Evolutionary conservation across 2,329 filamentous ascomycete genomes (phyloP), one percentile per base, ranked within the genome.

Genomic region (Fusarium marasasianum): DNA sequence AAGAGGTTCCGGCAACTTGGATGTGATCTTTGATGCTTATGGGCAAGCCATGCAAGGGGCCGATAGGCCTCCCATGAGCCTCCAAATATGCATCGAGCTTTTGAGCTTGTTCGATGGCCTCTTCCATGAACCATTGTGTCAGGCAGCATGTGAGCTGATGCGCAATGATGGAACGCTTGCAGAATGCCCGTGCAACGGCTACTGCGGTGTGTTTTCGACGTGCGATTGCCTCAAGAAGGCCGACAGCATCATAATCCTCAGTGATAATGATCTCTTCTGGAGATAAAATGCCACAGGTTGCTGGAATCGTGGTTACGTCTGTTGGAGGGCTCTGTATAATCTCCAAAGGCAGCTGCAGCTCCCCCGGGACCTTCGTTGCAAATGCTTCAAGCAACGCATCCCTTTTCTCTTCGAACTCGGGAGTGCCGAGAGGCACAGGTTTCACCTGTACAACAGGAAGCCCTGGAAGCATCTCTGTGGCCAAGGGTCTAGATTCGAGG

Each of bases 291-390:
- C 43, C 43, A 22, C 53, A 70, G 4, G 33, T 41, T 5, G 20
- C 0, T 5, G 60, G 47, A 11, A 70, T 71, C 8, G 12, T 3
- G 6, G 67, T 33, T 1, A 70, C 59, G 10, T 71, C 20, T 6
- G 15, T 50, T 5, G 59, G 66, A 2, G 66, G 53, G 11, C 33
- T 48, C 20, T 6, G 59, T 14, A 77, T 73, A 15, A 77, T 35
- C 1, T 62, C 58, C 3, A 45, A 15, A 2, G 83, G 78, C 3
- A 85, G 77, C 18, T 71, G 76, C 29, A 81, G 69, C 9, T 72
- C 65, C 4, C 47, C 40, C 4, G 83, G 83, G 2, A 84, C 80
- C 50, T 78, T 80, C 40, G 76, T 63, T 9, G 76, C 76, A 33
- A 85, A 81, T 2, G 78, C 75, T 31, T 79, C 63, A 8, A 82